Percentiles rank a stretch among this genome's conserved stretches.
phyloP scores from a whole-genome alignment of 1,284 basidiomycete genomes.

The Rugosomyces carneus region DNA sequence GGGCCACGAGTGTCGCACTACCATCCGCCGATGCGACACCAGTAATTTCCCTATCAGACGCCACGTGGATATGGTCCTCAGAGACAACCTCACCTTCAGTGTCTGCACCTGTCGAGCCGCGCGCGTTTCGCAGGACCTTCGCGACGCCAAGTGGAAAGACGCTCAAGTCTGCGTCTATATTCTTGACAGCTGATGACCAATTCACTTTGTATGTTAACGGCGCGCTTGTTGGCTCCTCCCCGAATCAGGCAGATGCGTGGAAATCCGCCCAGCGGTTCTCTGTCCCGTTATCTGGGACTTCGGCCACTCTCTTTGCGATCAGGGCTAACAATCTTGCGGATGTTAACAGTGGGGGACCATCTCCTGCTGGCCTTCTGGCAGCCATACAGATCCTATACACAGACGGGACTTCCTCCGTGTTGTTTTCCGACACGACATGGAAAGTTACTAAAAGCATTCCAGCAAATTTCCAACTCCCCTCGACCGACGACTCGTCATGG shows the following conservation, averaged over 20 bases:
- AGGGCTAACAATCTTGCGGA: conserved; percentile 21
- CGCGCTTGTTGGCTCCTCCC: conserved; percentile 17
- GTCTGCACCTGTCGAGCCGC: conserved; percentile 18
- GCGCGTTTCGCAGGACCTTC: conserved; percentile 24
- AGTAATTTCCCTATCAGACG: conserved; percentile 17
- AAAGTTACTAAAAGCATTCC: conserved; percentile 10
- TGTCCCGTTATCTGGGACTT: conserved; percentile 13
- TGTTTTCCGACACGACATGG: conserved; percentile 14
- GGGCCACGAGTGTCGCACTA: conserved; percentile 16
- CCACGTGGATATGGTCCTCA: conserved; percentile 27
- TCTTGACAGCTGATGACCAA: conserved; percentile 23
- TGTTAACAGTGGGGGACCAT: conserved; percentile 17
- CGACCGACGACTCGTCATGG: conserved; percentile 20
- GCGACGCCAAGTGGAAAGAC: conserved; percentile 20
- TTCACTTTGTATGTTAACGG: conserved; percentile 25
- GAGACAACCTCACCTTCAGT: conserved; percentile 16
- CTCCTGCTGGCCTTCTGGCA: conserved; percentile 20
- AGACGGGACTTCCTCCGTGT: conserved; percentile 5
- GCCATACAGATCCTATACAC: conserved; percentile 13
- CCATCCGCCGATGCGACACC: conserved; percentile 10
- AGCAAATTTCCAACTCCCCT: conserved; percentile 9
- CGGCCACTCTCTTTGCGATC: conserved; percentile 20
- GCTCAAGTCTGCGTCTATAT: conserved; percentile 17
- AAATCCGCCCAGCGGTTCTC: conserved; percentile 21
- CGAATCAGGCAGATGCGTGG: conserved; percentile 16